Percentiles rank a stretch among this genome's conserved stretches.
Evolutionary conservation across 257 asterid genomes (phyloP).

Genomic region (Handroanthus guayacan): DNA sequence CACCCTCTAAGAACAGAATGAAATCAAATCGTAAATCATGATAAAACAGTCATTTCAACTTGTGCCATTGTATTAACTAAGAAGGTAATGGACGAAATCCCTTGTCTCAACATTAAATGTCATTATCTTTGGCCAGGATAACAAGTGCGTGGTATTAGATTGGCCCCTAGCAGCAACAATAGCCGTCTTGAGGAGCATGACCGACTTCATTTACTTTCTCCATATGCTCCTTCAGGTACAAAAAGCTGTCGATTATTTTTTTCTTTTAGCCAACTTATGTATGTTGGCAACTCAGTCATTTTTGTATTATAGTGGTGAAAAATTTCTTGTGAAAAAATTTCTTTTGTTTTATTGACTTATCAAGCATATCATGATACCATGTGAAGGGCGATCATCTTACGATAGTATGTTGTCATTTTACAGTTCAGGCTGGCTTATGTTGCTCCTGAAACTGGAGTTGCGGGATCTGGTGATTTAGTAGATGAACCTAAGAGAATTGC

Average conservation of each 20-base stretch:
- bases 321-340: too few relatives aligned
- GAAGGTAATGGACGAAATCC: constrained; percentile 7
- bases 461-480: constrained; percentile 79
- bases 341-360: too few relatives aligned
- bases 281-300: too few relatives aligned
- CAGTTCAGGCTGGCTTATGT: constrained; percentile 91
- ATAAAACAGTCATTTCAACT: background rate
- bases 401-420: constrained; percentile 41
- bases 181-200: constrained; percentile 69
- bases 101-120: constrained; percentile 20
- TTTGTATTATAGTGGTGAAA: too few relatives aligned
- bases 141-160: constrained; percentile 69
- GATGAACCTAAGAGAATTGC: constrained; percentile 78
- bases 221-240: constrained; percentile 91
- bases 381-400: background rate
- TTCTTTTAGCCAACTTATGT: too few relatives aligned
- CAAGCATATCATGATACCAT: background rate
- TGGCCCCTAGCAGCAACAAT: constrained; percentile 64
- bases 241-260: too few relatives aligned
- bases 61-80: background rate
- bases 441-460: constrained; percentile 78
- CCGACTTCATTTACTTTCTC: constrained; percentile 74
- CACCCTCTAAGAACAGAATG: too few relatives aligned
- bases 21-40: too few relatives aligned
- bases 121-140: constrained; percentile 46